A percentile compares a stretch with the other conserved stretches of the same genome.
phyloP scores from a whole-genome alignment of 2,329 filamentous ascomycete species.

The Diaporthe sp. region DNA sequence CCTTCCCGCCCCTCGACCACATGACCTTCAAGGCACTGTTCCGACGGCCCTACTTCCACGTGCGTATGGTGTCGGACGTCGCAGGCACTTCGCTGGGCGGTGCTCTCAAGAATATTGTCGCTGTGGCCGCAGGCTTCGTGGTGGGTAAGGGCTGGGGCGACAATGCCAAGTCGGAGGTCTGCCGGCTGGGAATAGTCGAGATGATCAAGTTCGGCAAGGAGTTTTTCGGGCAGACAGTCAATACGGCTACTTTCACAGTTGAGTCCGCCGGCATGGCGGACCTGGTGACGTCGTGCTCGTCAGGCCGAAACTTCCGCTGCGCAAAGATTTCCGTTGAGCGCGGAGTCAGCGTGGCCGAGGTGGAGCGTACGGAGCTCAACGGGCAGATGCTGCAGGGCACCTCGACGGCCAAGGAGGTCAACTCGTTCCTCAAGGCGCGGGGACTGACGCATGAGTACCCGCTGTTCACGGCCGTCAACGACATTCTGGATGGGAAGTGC shows the following conservation, averaged over 20 bases:
- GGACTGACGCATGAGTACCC: slow-evolving; percentile 88
- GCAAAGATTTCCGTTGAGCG: slow-evolving; percentile 89
- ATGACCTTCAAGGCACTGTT: slow-evolving; percentile 87
- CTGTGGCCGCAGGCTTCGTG: slow-evolving; percentile 93
- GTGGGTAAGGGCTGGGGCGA: slow-evolving; percentile 97
- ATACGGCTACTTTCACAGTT: slow-evolving; percentile 92
- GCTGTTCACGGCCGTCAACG: slow-evolving; percentile 89
- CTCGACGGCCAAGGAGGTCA: slow-evolving; percentile 90
- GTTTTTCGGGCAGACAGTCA: slow-evolving; percentile 89
- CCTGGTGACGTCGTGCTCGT: slow-evolving; percentile 92
- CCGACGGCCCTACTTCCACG: slow-evolving; percentile 97
- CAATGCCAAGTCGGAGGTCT: slow-evolving; percentile 98
- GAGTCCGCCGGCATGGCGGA: slow-evolving; percentile 96
- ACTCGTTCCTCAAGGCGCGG: slow-evolving; percentile 85
- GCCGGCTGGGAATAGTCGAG: slow-evolving; percentile 95
- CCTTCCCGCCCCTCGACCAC: slow-evolving; percentile 91
- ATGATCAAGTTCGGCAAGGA: slow-evolving; percentile 96
- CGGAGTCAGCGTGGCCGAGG: slow-evolving; percentile 84
- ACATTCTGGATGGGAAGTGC: slow-evolving; percentile 82
- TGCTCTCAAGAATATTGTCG: slow-evolving; percentile 97
- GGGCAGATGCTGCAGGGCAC: slow-evolving; percentile 98
- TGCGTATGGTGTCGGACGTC: slow-evolving; percentile 94
- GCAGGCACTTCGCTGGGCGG: slow-evolving; percentile 95
- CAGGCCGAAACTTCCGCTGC: slow-evolving; percentile 94
- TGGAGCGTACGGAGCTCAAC: slow-evolving; percentile 91